These are phyloP conservation scores for Pelargonium fulgidum DNA, from an alignment of 441 rosid genomes.

Conservation along the genomic window DNA sequence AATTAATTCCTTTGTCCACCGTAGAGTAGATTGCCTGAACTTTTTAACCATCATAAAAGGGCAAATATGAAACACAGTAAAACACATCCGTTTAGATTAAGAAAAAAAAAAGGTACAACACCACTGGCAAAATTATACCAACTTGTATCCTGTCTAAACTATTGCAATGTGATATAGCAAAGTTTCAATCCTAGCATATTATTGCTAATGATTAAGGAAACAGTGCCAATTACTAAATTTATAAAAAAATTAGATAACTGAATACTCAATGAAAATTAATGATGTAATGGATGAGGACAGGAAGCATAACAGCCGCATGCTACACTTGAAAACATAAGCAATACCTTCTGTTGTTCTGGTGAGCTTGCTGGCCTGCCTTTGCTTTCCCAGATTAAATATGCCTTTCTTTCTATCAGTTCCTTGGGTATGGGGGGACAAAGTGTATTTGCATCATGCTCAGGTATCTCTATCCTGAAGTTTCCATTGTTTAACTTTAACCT, in stretches of 20 bases:
- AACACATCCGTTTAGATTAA: background rate
- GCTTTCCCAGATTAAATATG: constrained; percentile 53
- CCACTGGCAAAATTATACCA: background rate
- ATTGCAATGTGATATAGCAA: background rate
- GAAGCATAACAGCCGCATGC: background rate
- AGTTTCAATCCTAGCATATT: background rate
- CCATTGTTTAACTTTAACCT: constrained; percentile 56
- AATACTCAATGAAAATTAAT: background rate
- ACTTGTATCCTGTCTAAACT: background rate
- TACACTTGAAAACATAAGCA: constrained; percentile 1
- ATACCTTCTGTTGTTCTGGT: constrained; percentile 54
- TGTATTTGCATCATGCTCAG: constrained; percentile 37
- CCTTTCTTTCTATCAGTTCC: constrained; percentile 43
- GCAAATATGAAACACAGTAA: background rate
- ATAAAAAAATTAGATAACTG: background rate
- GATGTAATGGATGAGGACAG: background rate
- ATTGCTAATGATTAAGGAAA: background rate
- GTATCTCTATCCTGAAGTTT: constrained; percentile 53
- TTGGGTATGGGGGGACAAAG: constrained; percentile 32
- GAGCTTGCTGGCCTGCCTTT: constrained; percentile 47
- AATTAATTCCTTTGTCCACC: constrained; percentile 1
- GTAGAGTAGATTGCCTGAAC: constrained; percentile 6
- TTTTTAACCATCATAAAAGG: background rate
- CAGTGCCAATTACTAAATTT: background rate
- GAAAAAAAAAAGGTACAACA: background rate